Evolutionary conservation across 331 rosid genomes (phyloP).

Genomic region (Quercus tomentella): DNA sequence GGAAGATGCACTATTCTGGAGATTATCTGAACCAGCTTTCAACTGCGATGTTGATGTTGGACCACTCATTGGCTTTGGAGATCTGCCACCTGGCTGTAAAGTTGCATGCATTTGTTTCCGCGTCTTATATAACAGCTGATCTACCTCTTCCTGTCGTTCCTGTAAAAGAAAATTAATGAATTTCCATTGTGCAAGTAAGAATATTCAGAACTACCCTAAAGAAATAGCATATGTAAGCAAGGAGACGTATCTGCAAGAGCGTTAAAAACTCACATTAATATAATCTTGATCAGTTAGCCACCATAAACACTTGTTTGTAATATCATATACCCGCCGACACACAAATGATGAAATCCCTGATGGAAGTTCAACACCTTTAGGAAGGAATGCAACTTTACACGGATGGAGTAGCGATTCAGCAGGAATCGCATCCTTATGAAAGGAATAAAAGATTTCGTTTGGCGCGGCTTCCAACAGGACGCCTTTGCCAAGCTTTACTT

Average conservation of each 20-base stretch:
- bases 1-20: conserved; percentile 59
- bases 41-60: conserved; percentile 60
- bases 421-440: conserved; percentile 81
- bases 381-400: conserved; percentile 91
- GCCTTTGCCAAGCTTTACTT: conserved; percentile 67
- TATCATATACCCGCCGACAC: conserved; percentile 85
- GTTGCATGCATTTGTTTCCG: conserved; percentile 75
- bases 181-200: not conserved
- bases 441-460: conserved; percentile 85
- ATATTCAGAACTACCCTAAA: conserved; percentile 1
- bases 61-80: conserved; percentile 80
- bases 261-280: conserved; percentile 58
- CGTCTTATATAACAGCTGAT: conserved; percentile 62
- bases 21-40: conserved; percentile 70
- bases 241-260: not conserved
- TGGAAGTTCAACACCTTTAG: conserved; percentile 74
- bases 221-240: not conserved
- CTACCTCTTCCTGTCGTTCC: conserved; percentile 85
- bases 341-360: conserved; percentile 76
- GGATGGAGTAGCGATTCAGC: conserved; percentile 81
- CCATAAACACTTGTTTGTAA: conserved; percentile 73
- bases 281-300: conserved; percentile 81
- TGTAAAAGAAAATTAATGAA: conserved; percentile 15
- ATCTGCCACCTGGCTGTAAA: conserved; percentile 75
- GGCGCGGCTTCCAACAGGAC: conserved; percentile 61